A percentile compares a stretch with the other conserved stretches of the same genome.
Conservation (phyloP, 2,329 filamentous ascomycete genomes). For the Clarireedia sp. region DNA sequence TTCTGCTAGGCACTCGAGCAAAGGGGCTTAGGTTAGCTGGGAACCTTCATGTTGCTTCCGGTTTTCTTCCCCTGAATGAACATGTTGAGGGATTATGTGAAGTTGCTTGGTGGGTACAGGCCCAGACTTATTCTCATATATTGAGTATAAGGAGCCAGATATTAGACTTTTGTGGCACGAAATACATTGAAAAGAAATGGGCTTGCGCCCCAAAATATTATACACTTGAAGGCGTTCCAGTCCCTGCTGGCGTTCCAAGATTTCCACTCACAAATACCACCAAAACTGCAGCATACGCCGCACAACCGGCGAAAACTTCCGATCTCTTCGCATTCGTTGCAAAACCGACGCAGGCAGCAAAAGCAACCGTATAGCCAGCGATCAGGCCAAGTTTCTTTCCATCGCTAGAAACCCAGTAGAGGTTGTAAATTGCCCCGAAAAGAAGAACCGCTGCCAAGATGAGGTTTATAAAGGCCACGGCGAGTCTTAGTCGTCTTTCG, state of each 20-base stretch:
- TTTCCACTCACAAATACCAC: background rate
- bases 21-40: too few species aligned
- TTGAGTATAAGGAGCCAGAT: too few species aligned
- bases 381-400: background rate
- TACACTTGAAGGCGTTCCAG: too few species aligned
- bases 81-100: too few species aligned
- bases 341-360: background rate
- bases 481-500: background rate
- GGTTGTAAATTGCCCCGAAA: background rate
- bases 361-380: background rate
- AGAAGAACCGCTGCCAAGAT: background rate
- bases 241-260: background rate
- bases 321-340: background rate
- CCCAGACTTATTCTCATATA: too few species aligned
- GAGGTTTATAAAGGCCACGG: background rate
- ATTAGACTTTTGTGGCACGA: too few species aligned
- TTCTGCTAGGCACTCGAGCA: too few species aligned
- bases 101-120: too few species aligned
- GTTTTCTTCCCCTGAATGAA: too few species aligned
- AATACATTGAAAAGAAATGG: too few species aligned
- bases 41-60: too few species aligned
- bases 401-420: background rate
- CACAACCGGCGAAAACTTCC: background rate
- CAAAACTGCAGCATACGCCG: background rate
- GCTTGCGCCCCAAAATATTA: too few species aligned